Base-by-base conservation (phyloP, 331 rosid genomes). In the Malus hybrid region DNA sequence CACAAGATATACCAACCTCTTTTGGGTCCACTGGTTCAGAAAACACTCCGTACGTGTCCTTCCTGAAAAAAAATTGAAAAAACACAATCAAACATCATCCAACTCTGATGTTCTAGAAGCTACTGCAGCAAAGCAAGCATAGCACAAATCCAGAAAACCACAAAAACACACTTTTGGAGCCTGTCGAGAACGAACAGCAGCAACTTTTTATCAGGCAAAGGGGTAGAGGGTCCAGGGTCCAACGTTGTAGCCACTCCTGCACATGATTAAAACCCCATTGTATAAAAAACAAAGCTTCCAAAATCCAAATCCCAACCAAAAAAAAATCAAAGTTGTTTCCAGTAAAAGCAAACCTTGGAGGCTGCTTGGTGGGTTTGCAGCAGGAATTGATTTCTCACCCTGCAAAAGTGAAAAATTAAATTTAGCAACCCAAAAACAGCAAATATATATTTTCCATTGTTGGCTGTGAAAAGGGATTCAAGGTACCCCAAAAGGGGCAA, bases 11-110 rank as follows among this genome's bases (percentile, higher is more conserved):
- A 82, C 88, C 71, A 77, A 89, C 93, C 93, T 89, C 91, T 5
- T 80, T 65, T 5, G 91, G 93, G 82, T 87, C 93, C 79, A 87
- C 91, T 5, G 93, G 88, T 59, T 89, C 91, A 19, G 93, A 85
- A 76, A 85, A 89, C 80, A 89, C 93, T 46, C 88, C 89, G 59
- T 87, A 85, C 31, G 86, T 76, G 79, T 89, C 93, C 91, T 89
- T 89, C 88, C 93, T 89, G 88, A 56, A 72, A 81, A 73, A 68
- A 74, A 16, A 13, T 12, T 18, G 0, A 59, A 24, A 27, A 75
- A 55, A 39, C 46, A 39, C 13, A 39, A 39, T 39, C 1, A 32
- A 29, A 61, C 61, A 55, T 73, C 75, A 83, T 56, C 76, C 55
- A 66, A 77, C 65, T 74, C 14, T 39, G 74, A 61, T 76, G 76